Conservation (phyloP, 2,329 filamentous ascomycete species). For the Cercospora brassicicola region DNA sequence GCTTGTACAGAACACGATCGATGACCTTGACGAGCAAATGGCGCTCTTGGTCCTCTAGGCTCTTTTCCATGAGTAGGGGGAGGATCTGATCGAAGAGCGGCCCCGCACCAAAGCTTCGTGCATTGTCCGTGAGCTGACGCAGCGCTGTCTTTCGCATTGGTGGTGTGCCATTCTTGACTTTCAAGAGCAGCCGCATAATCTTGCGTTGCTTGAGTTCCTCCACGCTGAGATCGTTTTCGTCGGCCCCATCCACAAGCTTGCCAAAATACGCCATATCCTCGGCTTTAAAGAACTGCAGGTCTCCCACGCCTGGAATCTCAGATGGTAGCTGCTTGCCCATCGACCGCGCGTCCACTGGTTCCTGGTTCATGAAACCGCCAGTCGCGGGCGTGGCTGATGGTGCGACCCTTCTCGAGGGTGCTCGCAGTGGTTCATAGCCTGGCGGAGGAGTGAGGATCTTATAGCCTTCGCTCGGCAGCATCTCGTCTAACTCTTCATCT, state of each 20-base stretch:
- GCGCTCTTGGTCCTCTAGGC: conserved; percentile 93
- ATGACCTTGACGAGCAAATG: conserved; percentile 99
- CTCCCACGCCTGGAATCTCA: conserved; percentile 92
- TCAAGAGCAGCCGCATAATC: conserved; percentile 93
- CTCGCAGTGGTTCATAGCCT: conserved; percentile 82
- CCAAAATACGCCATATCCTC: conserved; percentile 99
- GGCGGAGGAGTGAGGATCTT: conserved; percentile 87
- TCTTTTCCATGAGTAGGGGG: conserved; percentile 96
- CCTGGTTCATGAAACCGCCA: conserved; percentile 94
- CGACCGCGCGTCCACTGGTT: conserved; percentile 78
- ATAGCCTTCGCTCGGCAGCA: conserved; percentile 90
- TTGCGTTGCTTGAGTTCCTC: conserved; percentile 97
- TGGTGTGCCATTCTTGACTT: conserved; percentile 98
- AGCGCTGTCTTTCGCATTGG: conserved; percentile 98
- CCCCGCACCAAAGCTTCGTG: conserved; percentile 89
- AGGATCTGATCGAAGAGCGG: conserved; percentile 96
- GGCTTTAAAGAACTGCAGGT: conserved; percentile 96
- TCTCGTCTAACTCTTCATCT: conserved; percentile 89
- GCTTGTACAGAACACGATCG: conserved; percentile 95
- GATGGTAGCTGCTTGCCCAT: conserved; percentile 89
- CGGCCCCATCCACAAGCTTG: conserved; percentile 89
- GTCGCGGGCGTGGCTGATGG: conserved; percentile 69
- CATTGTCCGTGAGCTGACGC: conserved; percentile 95
- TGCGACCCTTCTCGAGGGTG: conserved; percentile 72
- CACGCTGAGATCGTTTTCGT: conserved; percentile 87